phyloP scores from a whole-genome alignment of 2,329 filamentous ascomycete species.

The Myriosclerotinia duriaeana region DNA sequence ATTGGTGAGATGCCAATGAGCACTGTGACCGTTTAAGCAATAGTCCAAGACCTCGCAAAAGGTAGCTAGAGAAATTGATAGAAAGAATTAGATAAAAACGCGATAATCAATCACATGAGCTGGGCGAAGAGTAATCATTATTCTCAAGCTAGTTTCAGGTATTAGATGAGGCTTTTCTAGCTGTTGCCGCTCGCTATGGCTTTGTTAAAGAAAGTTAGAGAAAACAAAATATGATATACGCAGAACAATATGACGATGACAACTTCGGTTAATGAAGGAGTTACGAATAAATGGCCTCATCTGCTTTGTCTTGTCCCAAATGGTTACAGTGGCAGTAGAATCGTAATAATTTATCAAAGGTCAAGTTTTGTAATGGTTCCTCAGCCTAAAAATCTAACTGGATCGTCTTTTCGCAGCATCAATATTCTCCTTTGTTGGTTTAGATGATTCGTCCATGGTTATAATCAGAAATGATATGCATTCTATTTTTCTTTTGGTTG shows the following conservation, averaged over 20 bases:
- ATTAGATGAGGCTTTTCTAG: neutral
- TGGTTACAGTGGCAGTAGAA: conserved; percentile 8
- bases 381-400: conserved; percentile 8
- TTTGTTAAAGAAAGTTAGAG: neutral
- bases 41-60: conserved; percentile 12
- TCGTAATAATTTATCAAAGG: neutral
- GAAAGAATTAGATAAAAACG: neutral
- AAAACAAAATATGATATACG: neutral
- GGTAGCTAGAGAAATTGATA: neutral
- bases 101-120: conserved; percentile 19
- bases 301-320: conserved; percentile 14
- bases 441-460: neutral
- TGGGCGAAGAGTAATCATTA: conserved; percentile 15
- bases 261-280: conserved; percentile 17
- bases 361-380: neutral
- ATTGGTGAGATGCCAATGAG: conserved; percentile 1
- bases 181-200: neutral
- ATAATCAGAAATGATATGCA: conserved; percentile 15
- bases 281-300: conserved; percentile 14
- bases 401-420: conserved; percentile 1
- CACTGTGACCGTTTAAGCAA: conserved; percentile 12
- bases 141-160: conserved; percentile 11
- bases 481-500: conserved; percentile 25
- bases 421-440: neutral
- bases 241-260: conserved; percentile 4